Conservation (phyloP, 352 stramenopile species). For the Phytophthora europaea region DNA sequence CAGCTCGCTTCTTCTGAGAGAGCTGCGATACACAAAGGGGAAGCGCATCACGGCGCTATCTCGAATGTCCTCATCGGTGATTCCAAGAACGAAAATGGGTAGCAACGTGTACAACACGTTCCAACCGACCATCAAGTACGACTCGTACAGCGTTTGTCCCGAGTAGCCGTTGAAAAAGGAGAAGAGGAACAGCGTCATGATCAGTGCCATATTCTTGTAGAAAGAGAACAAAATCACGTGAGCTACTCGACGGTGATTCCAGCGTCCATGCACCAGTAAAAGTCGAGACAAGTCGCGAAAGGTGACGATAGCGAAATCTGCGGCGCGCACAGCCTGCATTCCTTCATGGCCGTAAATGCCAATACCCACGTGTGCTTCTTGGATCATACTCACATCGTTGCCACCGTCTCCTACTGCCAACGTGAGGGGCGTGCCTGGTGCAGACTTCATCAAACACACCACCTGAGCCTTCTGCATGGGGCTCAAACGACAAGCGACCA, state of each 20-base stretch:
- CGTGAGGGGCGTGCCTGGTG: slow-evolving; percentile 80
- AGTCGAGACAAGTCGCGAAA: slow-evolving; percentile 85
- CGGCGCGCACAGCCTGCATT: slow-evolving; percentile 88
- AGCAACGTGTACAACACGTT: slow-evolving; percentile 97
- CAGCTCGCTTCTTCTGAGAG: slow-evolving; percentile 66
- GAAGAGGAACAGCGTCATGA: slow-evolving; percentile 94
- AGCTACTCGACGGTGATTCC: slow-evolving; percentile 86
- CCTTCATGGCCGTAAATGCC: slow-evolving; percentile 99
- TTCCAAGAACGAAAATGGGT: slow-evolving; percentile 93
- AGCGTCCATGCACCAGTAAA: slow-evolving; percentile 85
- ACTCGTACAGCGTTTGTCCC: slow-evolving; percentile 90
- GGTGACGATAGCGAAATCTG: slow-evolving; percentile 88
- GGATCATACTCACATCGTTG: slow-evolving; percentile 99
- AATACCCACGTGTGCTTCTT: slow-evolving; percentile 98
- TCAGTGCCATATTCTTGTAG: slow-evolving; percentile 95
- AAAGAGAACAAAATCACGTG: slow-evolving; percentile 90
- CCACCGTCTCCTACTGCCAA: slow-evolving; percentile 98
- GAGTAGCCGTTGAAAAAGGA: slow-evolving; percentile 93
- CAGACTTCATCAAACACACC: slow-evolving; percentile 94
- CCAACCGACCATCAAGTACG: slow-evolving; percentile 93
- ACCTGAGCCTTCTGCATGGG: slow-evolving; percentile 95
- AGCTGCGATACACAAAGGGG: slow-evolving; percentile 85
- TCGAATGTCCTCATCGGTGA: slow-evolving; percentile 87
- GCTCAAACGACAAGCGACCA: slow-evolving; percentile 90
- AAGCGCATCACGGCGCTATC: slow-evolving; percentile 76